phyloP scores from a whole-genome alignment of 192 early-diverging fungal genomes.

The Coemansia sp. region DNA sequence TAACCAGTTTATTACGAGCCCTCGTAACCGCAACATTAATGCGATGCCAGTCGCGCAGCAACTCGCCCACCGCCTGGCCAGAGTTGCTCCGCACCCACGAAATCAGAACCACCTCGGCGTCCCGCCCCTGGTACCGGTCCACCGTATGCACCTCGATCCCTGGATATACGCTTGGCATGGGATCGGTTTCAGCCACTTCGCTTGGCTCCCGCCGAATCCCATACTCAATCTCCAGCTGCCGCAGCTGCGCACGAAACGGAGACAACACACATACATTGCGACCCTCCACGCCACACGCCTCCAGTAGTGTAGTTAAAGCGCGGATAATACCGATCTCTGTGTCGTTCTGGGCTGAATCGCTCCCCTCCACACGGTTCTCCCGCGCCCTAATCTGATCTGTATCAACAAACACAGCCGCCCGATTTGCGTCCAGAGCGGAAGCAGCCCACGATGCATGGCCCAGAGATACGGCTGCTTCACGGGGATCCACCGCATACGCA shows the following conservation, averaged over 20 bases:
- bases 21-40: conserved; percentile 95
- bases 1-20: conserved; percentile 82
- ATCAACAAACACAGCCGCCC: conserved; percentile 75
- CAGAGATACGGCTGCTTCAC: neutral
- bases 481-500: conserved; percentile 21
- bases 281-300: conserved; percentile 65
- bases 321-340: conserved; percentile 66
- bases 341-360: conserved; percentile 67
- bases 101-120: conserved; percentile 88
- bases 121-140: conserved; percentile 92
- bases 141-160: conserved; percentile 82
- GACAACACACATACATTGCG: conserved; percentile 80
- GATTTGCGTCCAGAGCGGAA: conserved; percentile 62
- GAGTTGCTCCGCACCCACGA: conserved; percentile 85
- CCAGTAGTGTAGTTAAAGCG: conserved; percentile 58
- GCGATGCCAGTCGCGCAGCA: conserved; percentile 87
- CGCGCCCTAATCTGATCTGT: conserved; percentile 69
- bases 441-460: conserved; percentile 60
- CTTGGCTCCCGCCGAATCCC: conserved; percentile 14
- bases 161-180: neutral
- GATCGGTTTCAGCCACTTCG: neutral
- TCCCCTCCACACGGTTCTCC: conserved; percentile 58
- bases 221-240: conserved; percentile 45
- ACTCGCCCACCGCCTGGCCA: conserved; percentile 70
- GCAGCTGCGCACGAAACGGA: conserved; percentile 76